A percentile compares a stretch with the other conserved stretches of the same genome.
These are phyloP conservation scores for Pestalotiopsis sp. DNA, from an alignment of 2,329 filamentous ascomycete genomes.

Conservation along the genomic window DNA sequence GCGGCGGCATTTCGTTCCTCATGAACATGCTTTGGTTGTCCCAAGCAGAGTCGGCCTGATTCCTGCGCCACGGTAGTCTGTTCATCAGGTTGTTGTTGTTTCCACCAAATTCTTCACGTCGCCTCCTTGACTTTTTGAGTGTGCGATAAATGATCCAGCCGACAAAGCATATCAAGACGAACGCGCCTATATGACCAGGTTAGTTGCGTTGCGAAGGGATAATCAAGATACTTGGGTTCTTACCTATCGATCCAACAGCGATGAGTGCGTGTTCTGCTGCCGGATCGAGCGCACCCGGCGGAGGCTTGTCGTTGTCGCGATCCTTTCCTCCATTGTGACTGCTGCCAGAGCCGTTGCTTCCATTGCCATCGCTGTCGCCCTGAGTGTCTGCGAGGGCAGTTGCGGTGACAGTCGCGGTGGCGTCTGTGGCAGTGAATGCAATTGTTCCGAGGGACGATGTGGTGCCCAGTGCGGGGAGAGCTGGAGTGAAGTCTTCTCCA, in stretches of 20 bases:
- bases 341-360: not conserved
- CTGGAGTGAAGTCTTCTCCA: not conserved
- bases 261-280: conserved; percentile 35
- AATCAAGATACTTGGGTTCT: not conserved
- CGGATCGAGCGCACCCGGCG: conserved; percentile 23
- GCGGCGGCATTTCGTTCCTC: conserved; percentile 25
- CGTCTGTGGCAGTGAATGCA: conserved; percentile 5
- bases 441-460: conserved; percentile 1
- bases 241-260: conserved; percentile 38
- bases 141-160: conserved; percentile 47
- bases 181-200: conserved; percentile 37
- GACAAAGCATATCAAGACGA: conserved; percentile 47
- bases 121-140: conserved; percentile 34
- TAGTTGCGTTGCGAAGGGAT: not conserved
- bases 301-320: conserved; percentile 12
- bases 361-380: not conserved
- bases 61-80: conserved; percentile 21
- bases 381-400: conserved; percentile 2
- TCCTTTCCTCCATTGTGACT: conserved; percentile 1
- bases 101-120: conserved; percentile 6
- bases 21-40: conserved; percentile 17
- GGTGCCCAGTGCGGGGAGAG: conserved; percentile 9
- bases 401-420: not conserved
- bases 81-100: conserved; percentile 18
- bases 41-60: conserved; percentile 16